Percentiles rank a stretch among this genome's conserved stretches.
phyloP scores from a whole-genome alignment of 345 rosid species.

The Orychophragmus violaceus region DNA sequence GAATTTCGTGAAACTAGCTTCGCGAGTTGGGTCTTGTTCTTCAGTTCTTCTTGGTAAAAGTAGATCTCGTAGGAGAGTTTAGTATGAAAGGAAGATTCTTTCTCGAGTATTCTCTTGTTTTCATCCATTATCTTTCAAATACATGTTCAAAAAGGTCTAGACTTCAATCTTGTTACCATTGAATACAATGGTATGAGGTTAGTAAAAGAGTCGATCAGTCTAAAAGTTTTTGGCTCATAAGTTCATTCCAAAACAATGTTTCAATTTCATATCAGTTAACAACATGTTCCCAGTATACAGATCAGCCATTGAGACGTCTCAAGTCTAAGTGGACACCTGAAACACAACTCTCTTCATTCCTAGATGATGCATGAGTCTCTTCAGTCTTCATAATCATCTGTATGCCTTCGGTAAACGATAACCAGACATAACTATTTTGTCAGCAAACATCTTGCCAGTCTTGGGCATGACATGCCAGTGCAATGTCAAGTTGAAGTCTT shows the following conservation, averaged over 20 bases:
- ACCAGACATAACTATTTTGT: slow-evolving; percentile 75
- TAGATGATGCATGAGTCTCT: not conserved
- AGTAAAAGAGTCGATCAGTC: slow-evolving; percentile 31
- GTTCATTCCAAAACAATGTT: slow-evolving; percentile 29
- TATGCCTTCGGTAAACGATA: slow-evolving; percentile 72
- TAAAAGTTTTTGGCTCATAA: slow-evolving; percentile 28
- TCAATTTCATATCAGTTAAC: not conserved
- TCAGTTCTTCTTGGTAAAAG: not conserved
- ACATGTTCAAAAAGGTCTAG: not conserved
- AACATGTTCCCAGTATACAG: not conserved
- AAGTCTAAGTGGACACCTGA: not conserved
- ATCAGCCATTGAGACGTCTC: not conserved
- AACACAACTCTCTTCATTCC: slow-evolving; percentile 6
- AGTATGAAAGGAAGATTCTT: too few relatives aligned
- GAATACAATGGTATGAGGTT: slow-evolving; percentile 10
- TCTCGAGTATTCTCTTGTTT: not conserved
- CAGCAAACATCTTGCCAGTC: slow-evolving; percentile 92
- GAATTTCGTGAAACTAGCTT: not conserved
- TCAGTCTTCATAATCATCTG: slow-evolving; percentile 38
- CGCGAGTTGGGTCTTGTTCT: not conserved
- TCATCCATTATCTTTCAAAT: not conserved
- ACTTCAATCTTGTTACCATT: not conserved
- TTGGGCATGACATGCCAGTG: slow-evolving; percentile 99
- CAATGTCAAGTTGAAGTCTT: slow-evolving; percentile 77
- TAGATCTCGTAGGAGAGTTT: slow-evolving; percentile 14